Percentiles rank a stretch among this genome's conserved stretches.
phyloP scores from a whole-genome alignment of 371 early-diverging fungal species.

The Rozella allomycis region DNA sequence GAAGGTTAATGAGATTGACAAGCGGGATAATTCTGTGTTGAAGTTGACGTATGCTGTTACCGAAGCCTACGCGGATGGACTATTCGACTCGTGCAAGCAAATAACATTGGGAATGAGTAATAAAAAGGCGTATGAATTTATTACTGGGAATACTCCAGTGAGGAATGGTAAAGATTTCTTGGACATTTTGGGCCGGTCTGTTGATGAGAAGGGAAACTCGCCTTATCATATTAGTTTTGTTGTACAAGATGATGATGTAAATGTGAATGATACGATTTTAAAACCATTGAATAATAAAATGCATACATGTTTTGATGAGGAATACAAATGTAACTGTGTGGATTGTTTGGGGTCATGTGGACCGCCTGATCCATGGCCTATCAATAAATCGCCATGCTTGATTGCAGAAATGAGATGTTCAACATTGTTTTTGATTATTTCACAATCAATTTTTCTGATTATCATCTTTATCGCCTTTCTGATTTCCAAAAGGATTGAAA shows the following conservation, averaged over 20 bases:
- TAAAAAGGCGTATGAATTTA: no score
- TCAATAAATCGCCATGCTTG: conserved; percentile 24
- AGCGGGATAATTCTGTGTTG: conserved; percentile 17
- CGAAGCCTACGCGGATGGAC: conserved; percentile 29
- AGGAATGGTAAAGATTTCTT: conserved; percentile 41
- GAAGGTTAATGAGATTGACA: conserved; percentile 25
- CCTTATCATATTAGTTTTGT: neutral
- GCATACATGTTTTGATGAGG: conserved; percentile 29
- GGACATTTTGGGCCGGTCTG: conserved; percentile 38
- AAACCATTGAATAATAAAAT: conserved; percentile 19
- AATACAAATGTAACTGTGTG: conserved; percentile 42
- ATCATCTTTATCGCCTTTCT: conserved; percentile 1
- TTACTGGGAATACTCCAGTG: conserved; percentile 37
- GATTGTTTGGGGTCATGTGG: conserved; percentile 36
- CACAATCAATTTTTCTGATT: conserved; percentile 20
- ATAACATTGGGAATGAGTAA: conserved; percentile 53
- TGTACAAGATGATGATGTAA: conserved; percentile 5
- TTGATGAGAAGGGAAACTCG: neutral
- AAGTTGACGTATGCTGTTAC: conserved; percentile 36
- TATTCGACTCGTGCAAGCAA: conserved; percentile 49
- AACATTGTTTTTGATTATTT: conserved; percentile 29
- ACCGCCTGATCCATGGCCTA: conserved; percentile 18
- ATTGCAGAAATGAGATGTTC: conserved; percentile 33
- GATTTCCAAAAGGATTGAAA: neutral
- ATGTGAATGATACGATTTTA: conserved; percentile 32